Conservation (phyloP, 2,329 filamentous ascomycete genomes). For the Myotisia sp. region DNA sequence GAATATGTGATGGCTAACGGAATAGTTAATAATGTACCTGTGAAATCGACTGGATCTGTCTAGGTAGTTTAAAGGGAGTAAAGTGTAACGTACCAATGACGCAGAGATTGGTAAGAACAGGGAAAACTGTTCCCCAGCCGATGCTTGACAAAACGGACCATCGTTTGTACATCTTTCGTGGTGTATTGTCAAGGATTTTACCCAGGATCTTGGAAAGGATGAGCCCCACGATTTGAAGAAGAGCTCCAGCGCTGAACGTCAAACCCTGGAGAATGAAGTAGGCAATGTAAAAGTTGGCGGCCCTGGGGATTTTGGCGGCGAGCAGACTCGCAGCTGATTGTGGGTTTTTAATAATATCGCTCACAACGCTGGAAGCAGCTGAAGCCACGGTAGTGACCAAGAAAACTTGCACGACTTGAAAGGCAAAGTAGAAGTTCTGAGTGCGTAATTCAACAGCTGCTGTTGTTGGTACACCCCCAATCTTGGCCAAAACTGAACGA, state of each 20-base stretch:
- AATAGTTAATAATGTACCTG: too few relatives aligned
- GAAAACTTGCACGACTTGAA: slow-evolving; percentile 72
- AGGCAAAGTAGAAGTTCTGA: slow-evolving; percentile 71
- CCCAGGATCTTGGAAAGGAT: slow-evolving; percentile 60
- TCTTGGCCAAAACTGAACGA: slow-evolving; percentile 53
- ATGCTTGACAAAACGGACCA: slow-evolving; percentile 62
- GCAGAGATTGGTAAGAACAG: slow-evolving; percentile 65
- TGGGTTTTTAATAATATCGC: slow-evolving; percentile 50
- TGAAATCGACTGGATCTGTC: slow-evolving; percentile 8
- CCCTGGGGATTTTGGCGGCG: slow-evolving; percentile 59
- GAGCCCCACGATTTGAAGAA: slow-evolving; percentile 62
- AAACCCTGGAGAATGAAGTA: slow-evolving; percentile 92
- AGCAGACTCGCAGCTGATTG: slow-evolving; percentile 48
- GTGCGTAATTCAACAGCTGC: slow-evolving; percentile 75
- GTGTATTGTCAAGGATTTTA: slow-evolving; percentile 60
- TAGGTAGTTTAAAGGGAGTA: background rate
- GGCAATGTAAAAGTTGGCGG: slow-evolving; percentile 87
- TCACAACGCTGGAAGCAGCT: slow-evolving; percentile 56
- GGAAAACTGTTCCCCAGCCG: slow-evolving; percentile 72
- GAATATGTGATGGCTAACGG: slow-evolving; percentile 75
- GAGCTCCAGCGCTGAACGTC: slow-evolving; percentile 56
- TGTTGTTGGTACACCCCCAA: slow-evolving; percentile 64
- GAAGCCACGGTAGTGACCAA: slow-evolving; percentile 71
- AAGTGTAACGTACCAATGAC: slow-evolving; percentile 52
- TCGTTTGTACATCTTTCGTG: slow-evolving; percentile 62